Base-by-base conservation (phyloP, 129 eudicot genomes). In the Silybum marianum region DNA sequence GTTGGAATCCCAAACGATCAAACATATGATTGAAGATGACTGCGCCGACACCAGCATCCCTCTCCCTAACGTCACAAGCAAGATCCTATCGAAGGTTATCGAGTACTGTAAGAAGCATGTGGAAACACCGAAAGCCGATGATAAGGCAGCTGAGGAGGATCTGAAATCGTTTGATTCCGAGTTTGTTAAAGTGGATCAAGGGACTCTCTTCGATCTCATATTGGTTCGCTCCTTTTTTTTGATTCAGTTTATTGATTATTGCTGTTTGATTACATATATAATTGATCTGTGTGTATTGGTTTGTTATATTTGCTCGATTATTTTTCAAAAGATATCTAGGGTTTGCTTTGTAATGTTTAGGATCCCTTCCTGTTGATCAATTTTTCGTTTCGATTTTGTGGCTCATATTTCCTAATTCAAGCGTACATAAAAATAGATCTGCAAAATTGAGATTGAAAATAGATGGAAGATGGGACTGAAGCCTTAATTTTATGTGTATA, bases 51-150 rank as follows among this genome's bases (percentile, higher is more conserved):
- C 84, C 28, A 66, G 71, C 38, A 90, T 91, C 68, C 97, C 98
- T 14, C 87, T 94, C 9, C 95, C 97, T 3, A 90, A 90, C 74
- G 95, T 94, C 44, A 87, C 89, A 5, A 82, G 93, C 62, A 86
- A 91, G 84, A 89, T 91, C 89, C 84, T 94, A 7, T 87, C 97
- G 0, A 94, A 91, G 87, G 97, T 94, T 13, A 87, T 94, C n/a
- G 95, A 94, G 92, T 94, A 91, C 85, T 94, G 98, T 54, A 91
- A 87, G 86, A 88, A 87, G 60, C 98, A 94, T 11, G 98, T 92
- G 19, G 91, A 88, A 6, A 79, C 87, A 14, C 75, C 87, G 2
- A 81, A 80, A 28, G 18, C 80, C 26, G 91, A 78, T 26, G 98
- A 90, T 9, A 86, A 86, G 77, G 16, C 80, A 1, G 77, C 84